Percentiles rank a stretch among this genome's conserved stretches.
These are phyloP conservation scores for Piper longum DNA, from an alignment of 164 flowering plant species.

Conservation along the genomic window DNA sequence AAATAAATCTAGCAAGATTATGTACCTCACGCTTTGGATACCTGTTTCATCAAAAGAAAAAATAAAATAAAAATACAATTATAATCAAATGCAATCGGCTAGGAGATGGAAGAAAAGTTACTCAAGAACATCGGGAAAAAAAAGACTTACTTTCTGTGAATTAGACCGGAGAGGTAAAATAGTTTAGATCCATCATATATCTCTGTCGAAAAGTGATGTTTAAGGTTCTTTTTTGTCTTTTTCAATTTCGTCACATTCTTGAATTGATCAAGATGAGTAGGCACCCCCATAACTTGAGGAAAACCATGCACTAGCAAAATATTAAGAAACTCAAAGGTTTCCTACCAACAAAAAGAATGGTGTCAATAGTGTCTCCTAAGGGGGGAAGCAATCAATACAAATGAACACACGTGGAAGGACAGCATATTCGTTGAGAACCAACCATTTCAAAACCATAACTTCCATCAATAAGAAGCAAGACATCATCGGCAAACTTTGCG, in stretches of 20 bases:
- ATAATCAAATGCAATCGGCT: not conserved
- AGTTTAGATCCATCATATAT: constrained; percentile 89
- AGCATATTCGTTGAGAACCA: constrained; percentile 6
- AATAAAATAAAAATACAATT: not conserved
- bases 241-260: constrained; percentile 81
- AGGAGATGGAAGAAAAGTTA: not conserved
- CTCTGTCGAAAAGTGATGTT: constrained; percentile 98
- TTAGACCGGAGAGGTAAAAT: constrained; percentile 90
- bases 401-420: not conserved
- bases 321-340: constrained; percentile 94
- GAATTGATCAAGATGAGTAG: constrained; percentile 90
- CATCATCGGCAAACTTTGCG: constrained; percentile 85
- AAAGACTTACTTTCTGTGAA: constrained; percentile 71
- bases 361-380: not conserved
- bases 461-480: constrained; percentile 83
- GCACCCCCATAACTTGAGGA: constrained; percentile 95
- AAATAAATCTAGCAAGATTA: constrained; percentile 89
- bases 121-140: not conserved
- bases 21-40: constrained; percentile 79
- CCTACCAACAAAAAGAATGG: constrained; percentile 33
- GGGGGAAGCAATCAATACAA: not conserved
- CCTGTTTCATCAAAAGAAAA: constrained; percentile 22
- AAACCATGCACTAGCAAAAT: constrained; percentile 90
- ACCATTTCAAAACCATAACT: constrained; percentile 99
- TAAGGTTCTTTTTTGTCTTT: constrained; percentile 83